phyloP scores from a whole-genome alignment of 352 stramenopile genomes.

The Globisporangium splendens region DNA sequence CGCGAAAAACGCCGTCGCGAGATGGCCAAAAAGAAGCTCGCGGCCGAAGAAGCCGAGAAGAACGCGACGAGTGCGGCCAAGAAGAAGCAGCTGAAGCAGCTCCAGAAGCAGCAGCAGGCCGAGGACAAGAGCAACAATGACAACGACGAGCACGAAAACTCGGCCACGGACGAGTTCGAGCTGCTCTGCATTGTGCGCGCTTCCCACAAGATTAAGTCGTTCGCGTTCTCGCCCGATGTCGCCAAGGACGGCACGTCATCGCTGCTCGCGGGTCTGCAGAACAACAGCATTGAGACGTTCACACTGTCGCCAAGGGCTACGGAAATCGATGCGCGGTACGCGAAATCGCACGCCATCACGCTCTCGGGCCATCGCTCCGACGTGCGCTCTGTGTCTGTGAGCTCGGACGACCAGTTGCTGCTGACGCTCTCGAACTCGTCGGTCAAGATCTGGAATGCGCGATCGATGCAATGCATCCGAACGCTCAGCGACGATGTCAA shows the following conservation, averaged over 20 bases:
- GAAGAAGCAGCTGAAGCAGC: slow-evolving; percentile 23
- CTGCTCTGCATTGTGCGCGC: slow-evolving; percentile 82
- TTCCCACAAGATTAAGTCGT: slow-evolving; percentile 85
- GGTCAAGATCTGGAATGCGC: slow-evolving; percentile 93
- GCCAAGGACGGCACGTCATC: slow-evolving; percentile 80
- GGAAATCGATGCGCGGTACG: slow-evolving; percentile 65
- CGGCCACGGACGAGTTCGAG: slow-evolving; percentile 83
- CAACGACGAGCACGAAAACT: slow-evolving; percentile 56
- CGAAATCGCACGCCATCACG: slow-evolving; percentile 63
- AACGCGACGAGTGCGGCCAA: slow-evolving; percentile 9
- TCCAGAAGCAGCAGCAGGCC: slow-evolving; percentile 25
- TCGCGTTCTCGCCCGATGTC: slow-evolving; percentile 79
- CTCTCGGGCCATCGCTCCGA: slow-evolving; percentile 91
- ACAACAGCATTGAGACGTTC: slow-evolving; percentile 92
- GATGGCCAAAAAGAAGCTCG: slow-evolving; percentile 80
- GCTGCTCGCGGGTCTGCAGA: slow-evolving; percentile 86
- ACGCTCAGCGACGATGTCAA: slow-evolving; percentile 80
- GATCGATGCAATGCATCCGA: slow-evolving; percentile 88
- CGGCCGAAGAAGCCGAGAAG: slow-evolving; percentile 22
- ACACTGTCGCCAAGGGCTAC: slow-evolving; percentile 46
- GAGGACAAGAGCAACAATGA: slow-evolving; percentile 18
- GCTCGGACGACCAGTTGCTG: slow-evolving; percentile 88
- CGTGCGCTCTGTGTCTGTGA: slow-evolving; percentile 86
- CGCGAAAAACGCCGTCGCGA: slow-evolving; percentile 85
- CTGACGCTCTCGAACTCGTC: slow-evolving; percentile 80